These are phyloP conservation scores for Sugiyamaella pinicola DNA, from an alignment of 1,139 yeast genomes.

Conservation along the genomic window DNA sequence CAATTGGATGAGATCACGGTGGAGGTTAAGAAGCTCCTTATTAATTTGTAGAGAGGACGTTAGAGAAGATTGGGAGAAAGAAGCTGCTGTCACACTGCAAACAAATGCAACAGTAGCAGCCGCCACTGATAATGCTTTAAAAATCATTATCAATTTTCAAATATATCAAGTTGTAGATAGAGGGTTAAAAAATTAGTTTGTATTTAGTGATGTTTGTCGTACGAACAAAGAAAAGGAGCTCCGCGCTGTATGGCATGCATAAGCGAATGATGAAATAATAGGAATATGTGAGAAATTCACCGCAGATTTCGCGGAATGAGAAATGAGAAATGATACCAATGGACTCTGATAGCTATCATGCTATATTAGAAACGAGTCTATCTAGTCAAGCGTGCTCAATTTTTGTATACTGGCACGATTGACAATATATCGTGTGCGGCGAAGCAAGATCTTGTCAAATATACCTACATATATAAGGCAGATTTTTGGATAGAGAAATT, in stretches of 20 bases:
- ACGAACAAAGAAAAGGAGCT: neutral
- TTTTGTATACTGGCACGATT: too few relatives aligned
- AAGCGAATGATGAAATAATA: neutral
- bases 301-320: too few relatives aligned
- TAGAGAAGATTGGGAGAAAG: conserved; percentile 1
- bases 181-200: neutral
- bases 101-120: neutral
- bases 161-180: too few relatives aligned
- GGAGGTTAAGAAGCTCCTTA: conserved; percentile 36
- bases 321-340: too few relatives aligned
- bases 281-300: neutral
- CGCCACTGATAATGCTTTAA: neutral
- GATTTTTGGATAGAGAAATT: neutral
- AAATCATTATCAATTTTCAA: neutral
- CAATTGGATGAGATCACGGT: conserved; percentile 44
- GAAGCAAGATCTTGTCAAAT: neutral
- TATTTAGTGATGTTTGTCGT: neutral
- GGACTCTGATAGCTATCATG: too few relatives aligned
- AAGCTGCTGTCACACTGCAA: neutral
- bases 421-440: too few relatives aligned
- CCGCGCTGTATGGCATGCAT: neutral
- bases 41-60: conserved; percentile 6
- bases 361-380: too few relatives aligned
- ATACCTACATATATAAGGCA: neutral
- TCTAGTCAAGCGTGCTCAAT: too few relatives aligned